Conservation (phyloP, 2,329 filamentous ascomycete species). For the Trichoderma arundinaceum region DNA sequence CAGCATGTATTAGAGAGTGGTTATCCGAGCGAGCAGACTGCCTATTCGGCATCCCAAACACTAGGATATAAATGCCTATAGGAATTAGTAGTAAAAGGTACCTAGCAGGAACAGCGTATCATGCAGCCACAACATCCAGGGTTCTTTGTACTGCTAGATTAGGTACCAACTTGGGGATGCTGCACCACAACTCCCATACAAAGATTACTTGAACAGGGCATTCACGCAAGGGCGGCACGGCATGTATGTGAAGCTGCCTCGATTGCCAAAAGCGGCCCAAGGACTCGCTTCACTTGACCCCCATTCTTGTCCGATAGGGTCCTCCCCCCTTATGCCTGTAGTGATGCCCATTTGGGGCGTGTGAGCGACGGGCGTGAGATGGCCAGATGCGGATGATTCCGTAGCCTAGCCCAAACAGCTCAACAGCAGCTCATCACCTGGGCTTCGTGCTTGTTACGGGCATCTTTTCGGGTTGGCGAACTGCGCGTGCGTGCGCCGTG, state of each 20-base stretch:
- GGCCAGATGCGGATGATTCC: conserved; percentile 16
- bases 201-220: not conserved
- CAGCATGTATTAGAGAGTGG: no score
- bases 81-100: no score
- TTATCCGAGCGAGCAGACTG: no score
- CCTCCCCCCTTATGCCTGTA: not conserved
- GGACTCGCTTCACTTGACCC: not conserved
- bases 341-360: not conserved
- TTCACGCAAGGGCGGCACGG: not conserved
- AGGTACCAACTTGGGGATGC: no score
- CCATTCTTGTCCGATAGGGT: no score
- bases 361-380: not conserved
- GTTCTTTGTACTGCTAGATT: no score
- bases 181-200: no score
- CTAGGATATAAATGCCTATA: no score
- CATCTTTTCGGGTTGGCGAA: not conserved
- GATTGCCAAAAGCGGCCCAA: conserved; percentile 27
- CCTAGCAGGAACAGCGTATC: no score
- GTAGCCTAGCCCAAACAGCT: not conserved
- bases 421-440: not conserved
- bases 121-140: no score
- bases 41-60: no score
- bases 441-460: not conserved
- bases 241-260: not conserved
- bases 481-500: conserved; percentile 10